A percentile compares a stretch with the other conserved stretches of the same genome.
phyloP scores from a whole-genome alignment of 2,329 filamentous ascomycete species.

The Colletotrichum shisoi region DNA sequence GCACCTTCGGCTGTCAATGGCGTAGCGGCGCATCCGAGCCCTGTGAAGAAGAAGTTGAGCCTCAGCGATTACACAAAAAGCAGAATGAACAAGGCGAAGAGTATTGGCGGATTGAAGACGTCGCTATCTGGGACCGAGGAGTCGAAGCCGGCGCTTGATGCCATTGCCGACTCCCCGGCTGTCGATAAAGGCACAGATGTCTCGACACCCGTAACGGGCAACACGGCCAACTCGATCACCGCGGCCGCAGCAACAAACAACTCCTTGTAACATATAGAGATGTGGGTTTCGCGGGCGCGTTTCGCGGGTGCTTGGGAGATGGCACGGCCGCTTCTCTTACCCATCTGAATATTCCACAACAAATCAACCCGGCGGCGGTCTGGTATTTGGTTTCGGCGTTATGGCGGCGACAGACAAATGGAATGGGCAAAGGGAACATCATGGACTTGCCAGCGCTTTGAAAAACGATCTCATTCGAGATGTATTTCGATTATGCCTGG shows the following conservation, averaged over 20 bases:
- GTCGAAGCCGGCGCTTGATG: constrained; percentile 49
- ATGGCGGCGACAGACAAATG: constrained; percentile 25
- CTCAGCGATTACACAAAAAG: constrained; percentile 71
- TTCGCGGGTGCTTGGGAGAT: constrained; percentile 1
- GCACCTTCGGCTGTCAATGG: constrained; percentile 54
- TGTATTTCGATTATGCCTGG: constrained; percentile 9
- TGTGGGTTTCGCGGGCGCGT: too few relatives aligned
- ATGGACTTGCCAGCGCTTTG: constrained; percentile 20
- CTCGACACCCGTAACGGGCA: constrained; percentile 27
- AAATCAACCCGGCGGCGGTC: constrained; percentile 8
- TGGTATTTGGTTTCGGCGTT: constrained; percentile 34
- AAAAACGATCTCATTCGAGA: background rate
- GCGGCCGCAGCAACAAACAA: constrained; percentile 23
- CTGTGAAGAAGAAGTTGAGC: constrained; percentile 72
- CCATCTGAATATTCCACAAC: constrained; percentile 23
- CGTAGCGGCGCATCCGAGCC: constrained; percentile 60
- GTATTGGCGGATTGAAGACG: constrained; percentile 27
- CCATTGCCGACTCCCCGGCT: constrained; percentile 48
- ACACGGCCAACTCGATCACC: constrained; percentile 27
- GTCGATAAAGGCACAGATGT: constrained; percentile 46
- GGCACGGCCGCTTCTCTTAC: constrained; percentile 10
- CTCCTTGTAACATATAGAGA: constrained; percentile 49
- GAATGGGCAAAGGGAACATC: constrained; percentile 23
- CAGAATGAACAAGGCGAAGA: constrained; percentile 59
- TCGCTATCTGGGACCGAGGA: constrained; percentile 48